phyloP scores from a whole-genome alignment of 2,329 filamentous ascomycete species.

The Epichloe typhina region DNA sequence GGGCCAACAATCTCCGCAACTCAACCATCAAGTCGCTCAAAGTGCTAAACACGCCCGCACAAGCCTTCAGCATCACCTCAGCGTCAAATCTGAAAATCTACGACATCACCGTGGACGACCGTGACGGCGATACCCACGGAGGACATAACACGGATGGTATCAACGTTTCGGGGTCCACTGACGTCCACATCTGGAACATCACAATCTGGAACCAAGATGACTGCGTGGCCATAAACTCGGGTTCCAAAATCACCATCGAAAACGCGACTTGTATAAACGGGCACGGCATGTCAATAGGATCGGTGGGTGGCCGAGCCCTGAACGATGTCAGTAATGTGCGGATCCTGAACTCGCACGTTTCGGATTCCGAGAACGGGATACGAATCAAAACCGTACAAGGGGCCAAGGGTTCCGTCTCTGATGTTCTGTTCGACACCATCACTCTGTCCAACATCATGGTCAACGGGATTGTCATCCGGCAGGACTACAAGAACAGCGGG shows the following conservation, averaged over 20 bases:
- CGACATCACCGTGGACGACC: conserved; percentile 2
- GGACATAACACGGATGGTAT: conserved; percentile 2
- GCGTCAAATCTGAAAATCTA: neutral
- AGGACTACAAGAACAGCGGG: conserved; percentile 34
- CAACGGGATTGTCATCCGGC: conserved; percentile 26
- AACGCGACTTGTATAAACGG: neutral
- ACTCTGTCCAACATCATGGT: conserved; percentile 22
- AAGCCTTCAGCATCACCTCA: neutral
- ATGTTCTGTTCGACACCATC: neutral
- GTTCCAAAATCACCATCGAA: neutral
- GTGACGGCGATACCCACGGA: neutral
- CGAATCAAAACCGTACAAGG: neutral
- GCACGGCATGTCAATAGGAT: neutral
- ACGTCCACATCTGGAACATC: neutral
- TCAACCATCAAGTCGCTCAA: neutral
- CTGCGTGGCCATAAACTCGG: conserved; percentile 3
- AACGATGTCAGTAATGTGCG: neutral
- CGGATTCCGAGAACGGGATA: neutral
- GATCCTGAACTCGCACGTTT: neutral
- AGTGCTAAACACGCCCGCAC: neutral
- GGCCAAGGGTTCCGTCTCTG: neutral
- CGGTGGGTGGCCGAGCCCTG: neutral
- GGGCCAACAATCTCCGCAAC: conserved; percentile 24
- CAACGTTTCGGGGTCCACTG: neutral
- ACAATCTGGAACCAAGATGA: neutral